phyloP scores from a whole-genome alignment of 2,329 filamentous ascomycete species.

The Coniochaeta sp. region DNA sequence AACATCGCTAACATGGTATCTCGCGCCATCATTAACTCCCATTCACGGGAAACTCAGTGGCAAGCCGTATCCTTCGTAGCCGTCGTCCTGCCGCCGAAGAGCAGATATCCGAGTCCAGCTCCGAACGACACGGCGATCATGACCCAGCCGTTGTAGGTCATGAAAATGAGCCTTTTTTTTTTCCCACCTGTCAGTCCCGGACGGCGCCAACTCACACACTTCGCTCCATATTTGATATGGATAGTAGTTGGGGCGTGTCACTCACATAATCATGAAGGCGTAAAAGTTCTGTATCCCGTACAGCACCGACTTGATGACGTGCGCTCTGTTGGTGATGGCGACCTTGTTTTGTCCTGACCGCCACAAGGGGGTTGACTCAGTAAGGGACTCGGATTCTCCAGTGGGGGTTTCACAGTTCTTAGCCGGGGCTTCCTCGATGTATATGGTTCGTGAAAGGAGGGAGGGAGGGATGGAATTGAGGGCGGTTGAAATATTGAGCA shows the following conservation, averaged over 20 bases:
- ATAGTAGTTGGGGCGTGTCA: conserved; percentile 17
- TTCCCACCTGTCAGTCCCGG: not conserved
- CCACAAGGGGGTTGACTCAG: conserved; percentile 58
- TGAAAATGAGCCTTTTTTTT: conserved; percentile 92
- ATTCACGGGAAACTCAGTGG: conserved; percentile 54
- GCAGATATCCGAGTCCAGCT: conserved; percentile 79
- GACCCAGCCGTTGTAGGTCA: conserved; percentile 99
- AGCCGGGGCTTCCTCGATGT: conserved; percentile 2
- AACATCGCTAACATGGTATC: no score
- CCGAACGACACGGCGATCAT: conserved; percentile 89
- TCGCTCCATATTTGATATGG: no score
- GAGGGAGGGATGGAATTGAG: not conserved
- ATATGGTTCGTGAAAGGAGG: not conserved
- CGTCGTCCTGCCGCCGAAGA: conserved; percentile 65
- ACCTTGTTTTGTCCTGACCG: conserved; percentile 65
- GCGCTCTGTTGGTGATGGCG: conserved; percentile 58
- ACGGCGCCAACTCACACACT: not conserved
- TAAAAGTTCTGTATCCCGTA: conserved; percentile 97
- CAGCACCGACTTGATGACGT: conserved; percentile 70
- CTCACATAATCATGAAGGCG: conserved; percentile 98
- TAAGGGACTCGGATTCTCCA: conserved; percentile 31
- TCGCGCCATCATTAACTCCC: not conserved
- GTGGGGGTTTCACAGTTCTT: conserved; percentile 4
- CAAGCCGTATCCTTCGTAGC: conserved; percentile 84
- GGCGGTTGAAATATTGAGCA: not conserved